phyloP scores from a whole-genome alignment of 176 grass and related monocot species.

The Eragrostis curvula region DNA sequence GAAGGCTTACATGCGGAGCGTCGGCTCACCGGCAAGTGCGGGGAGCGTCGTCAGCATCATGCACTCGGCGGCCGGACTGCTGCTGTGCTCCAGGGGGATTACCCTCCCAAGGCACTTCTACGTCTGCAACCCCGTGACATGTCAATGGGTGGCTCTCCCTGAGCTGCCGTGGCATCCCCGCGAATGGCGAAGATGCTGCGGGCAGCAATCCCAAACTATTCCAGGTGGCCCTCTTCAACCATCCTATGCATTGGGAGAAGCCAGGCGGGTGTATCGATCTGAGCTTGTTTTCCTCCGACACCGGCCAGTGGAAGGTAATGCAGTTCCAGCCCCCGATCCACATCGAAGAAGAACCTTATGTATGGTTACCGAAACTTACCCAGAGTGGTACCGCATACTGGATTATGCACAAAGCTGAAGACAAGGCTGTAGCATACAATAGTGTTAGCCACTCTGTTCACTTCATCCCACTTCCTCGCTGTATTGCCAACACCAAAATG shows the following conservation, averaged over 20 bases:
- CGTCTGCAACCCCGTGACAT: neutral
- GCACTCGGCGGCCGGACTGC: conserved; percentile 3
- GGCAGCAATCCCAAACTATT: neutral
- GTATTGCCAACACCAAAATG: too few relatives aligned
- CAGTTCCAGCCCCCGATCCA: neutral
- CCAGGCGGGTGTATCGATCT: neutral
- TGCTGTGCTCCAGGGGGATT: neutral
- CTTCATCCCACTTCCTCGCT: too few relatives aligned
- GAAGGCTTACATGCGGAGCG: too few relatives aligned
- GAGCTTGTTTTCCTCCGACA: neutral
- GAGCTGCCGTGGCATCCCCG: neutral
- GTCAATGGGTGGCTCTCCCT: neutral
- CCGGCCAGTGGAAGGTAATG: neutral
- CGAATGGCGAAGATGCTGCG: neutral
- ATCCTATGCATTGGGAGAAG: neutral
- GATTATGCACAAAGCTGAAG: neutral
- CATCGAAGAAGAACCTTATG: neutral
- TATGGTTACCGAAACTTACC: neutral
- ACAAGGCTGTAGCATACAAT: too few relatives aligned
- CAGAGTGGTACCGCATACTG: neutral
- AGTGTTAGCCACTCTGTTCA: too few relatives aligned
- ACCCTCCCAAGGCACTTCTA: neutral
- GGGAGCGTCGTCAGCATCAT: neutral
- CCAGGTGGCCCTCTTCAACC: neutral
- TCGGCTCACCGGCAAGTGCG: too few relatives aligned